Conservation (phyloP, 495 filamentous ascomycete genomes). For the Pyrenula aspistea region DNA sequence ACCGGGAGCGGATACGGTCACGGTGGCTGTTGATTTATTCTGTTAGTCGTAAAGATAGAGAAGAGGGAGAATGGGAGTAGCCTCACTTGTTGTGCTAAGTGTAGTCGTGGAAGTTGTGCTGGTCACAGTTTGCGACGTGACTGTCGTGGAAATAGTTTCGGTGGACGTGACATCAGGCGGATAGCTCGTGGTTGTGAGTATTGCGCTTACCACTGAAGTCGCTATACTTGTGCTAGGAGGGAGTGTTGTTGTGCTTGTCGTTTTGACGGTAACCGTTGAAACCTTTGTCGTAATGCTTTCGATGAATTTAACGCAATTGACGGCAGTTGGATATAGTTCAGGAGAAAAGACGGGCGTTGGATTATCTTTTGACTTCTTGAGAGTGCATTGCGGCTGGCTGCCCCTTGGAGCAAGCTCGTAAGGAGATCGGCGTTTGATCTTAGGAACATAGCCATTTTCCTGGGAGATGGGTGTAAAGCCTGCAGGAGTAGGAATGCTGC, state of each 20-base stretch:
- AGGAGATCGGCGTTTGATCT: constrained; percentile 3
- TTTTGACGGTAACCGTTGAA: background rate
- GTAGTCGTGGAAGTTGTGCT: constrained; percentile 3
- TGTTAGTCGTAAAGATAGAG: background rate
- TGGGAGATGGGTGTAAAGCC: constrained; percentile 1
- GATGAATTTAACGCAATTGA: background rate
- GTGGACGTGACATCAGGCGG: constrained; percentile 5
- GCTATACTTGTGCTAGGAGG: background rate
- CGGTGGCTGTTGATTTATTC: background rate
- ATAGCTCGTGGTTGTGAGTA: background rate
- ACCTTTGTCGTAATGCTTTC: background rate
- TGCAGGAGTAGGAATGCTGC: constrained; percentile 2
- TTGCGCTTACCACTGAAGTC: background rate
- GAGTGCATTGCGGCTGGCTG: background rate
- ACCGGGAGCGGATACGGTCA: constrained; percentile 1
- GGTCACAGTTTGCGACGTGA: background rate
- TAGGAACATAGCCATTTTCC: constrained; percentile 5
- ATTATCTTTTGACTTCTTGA: background rate
- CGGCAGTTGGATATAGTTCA: background rate
- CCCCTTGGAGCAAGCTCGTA: background rate
- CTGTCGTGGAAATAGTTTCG: background rate
- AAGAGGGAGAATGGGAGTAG: background rate
- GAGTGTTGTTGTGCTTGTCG: background rate
- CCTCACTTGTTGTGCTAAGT: background rate
- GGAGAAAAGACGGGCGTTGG: background rate